A percentile compares a stretch with the other conserved stretches of the same genome.
Evolutionary conservation across 106 monocot species (phyloP).

Genomic region (Alisma plantagoaquatica): DNA sequence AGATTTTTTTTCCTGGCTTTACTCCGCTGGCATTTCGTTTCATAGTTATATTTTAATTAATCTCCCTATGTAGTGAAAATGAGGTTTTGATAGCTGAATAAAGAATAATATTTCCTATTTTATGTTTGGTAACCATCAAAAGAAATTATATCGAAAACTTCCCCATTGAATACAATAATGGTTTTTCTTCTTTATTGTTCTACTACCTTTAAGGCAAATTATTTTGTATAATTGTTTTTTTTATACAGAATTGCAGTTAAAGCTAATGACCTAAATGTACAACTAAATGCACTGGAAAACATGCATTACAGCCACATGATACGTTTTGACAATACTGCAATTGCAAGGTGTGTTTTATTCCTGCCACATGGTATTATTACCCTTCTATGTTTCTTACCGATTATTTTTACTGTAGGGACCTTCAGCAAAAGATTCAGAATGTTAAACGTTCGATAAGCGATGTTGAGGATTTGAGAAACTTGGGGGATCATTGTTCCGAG

Average conservation of each 20-base stretch:
- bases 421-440: conserved; percentile 67
- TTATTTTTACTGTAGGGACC: conserved; percentile 45
- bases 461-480: conserved; percentile 20
- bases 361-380: neutral
- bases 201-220: too few relatives aligned
- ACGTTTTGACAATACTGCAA: conserved; percentile 87
- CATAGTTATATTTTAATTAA: too few relatives aligned
- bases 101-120: too few relatives aligned
- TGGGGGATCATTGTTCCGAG: conserved; percentile 71
- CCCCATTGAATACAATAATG: too few relatives aligned
- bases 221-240: conserved; percentile 3
- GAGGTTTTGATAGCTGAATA: too few relatives aligned
- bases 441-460: conserved; percentile 33
- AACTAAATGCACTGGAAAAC: conserved; percentile 78
- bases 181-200: too few relatives aligned
- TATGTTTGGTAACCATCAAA: too few relatives aligned
- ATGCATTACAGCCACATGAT: conserved; percentile 99
- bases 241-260: conserved; percentile 70
- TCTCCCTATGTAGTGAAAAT: too few relatives aligned
- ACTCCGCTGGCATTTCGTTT: too few relatives aligned
- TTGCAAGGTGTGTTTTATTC: conserved; percentile 24
- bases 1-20: too few relatives aligned
- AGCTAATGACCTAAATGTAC: conserved; percentile 47
- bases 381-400: conserved; percentile 8
- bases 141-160: too few relatives aligned